Conservation (phyloP, 2,329 filamentous ascomycete genomes). For the Aspergillus brasiliensis region DNA sequence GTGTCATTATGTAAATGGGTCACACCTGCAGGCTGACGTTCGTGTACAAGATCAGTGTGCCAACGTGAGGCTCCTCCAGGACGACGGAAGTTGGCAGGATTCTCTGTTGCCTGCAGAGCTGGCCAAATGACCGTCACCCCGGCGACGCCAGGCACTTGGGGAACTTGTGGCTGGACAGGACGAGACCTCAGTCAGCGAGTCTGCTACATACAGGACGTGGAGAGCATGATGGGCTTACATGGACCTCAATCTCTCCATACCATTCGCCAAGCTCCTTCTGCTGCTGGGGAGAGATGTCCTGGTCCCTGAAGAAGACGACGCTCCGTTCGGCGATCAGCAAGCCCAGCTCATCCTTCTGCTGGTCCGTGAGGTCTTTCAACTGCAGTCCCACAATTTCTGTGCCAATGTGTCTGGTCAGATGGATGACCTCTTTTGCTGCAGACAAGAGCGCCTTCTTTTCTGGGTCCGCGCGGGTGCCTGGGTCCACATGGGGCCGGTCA, state of each 20-base stretch:
- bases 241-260: conserved; percentile 68
- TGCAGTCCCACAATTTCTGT: conserved; percentile 67
- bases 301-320: conserved; percentile 69
- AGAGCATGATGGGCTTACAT: conserved; percentile 51
- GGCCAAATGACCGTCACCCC: conserved; percentile 73
- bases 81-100: conserved; percentile 62
- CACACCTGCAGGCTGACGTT: conserved; percentile 69
- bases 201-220: not conserved
- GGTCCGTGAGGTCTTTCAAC: conserved; percentile 61
- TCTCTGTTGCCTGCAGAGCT: conserved; percentile 64
- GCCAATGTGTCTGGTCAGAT: conserved; percentile 64
- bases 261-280: conserved; percentile 65
- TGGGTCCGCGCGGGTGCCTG: conserved; percentile 66
- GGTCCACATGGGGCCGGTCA: conserved; percentile 60
- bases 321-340: conserved; percentile 65
- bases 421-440: conserved; percentile 64
- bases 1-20: conserved; percentile 72
- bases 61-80: conserved; percentile 69
- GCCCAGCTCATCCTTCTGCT: conserved; percentile 64
- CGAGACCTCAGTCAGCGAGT: not conserved
- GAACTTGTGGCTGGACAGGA: conserved; percentile 63
- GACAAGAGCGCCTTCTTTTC: conserved; percentile 62
- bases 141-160: conserved; percentile 67
- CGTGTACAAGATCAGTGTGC: conserved; percentile 73
- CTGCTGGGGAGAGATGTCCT: conserved; percentile 62